Percentiles rank a stretch among this genome's conserved stretches.
Conservation (phyloP, 768 basidiomycete genomes). For the Russula compacta region DNA sequence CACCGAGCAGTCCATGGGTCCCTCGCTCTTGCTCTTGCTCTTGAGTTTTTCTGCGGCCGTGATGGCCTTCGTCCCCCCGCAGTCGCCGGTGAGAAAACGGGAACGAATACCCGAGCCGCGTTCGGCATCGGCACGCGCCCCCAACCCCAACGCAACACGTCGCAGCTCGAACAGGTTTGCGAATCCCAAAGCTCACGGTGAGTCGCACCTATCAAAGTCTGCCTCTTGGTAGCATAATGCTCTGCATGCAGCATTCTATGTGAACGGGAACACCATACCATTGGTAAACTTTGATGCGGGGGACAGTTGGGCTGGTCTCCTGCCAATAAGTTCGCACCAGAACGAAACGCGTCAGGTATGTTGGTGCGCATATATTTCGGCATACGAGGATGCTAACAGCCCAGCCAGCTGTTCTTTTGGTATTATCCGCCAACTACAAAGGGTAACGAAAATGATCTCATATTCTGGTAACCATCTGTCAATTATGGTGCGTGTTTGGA, state of each 20-base stretch:
- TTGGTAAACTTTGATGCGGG: conserved; percentile 18
- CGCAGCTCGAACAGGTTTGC: background rate
- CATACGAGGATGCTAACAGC: background rate
- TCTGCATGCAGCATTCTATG: conserved; percentile 2
- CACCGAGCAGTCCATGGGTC: background rate
- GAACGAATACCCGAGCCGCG: background rate
- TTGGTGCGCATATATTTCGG: background rate
- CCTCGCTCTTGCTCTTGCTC: background rate
- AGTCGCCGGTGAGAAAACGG: background rate
- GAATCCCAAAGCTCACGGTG: conserved; percentile 2
- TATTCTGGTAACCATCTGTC: conserved; percentile 13
- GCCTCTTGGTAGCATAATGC: background rate
- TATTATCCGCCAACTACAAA: conserved; percentile 15
- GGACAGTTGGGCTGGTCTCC: conserved; percentile 17
- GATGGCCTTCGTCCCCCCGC: background rate
- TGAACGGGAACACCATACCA: conserved; percentile 12
- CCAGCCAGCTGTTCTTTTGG: conserved; percentile 18
- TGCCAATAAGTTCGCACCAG: conserved; percentile 15
- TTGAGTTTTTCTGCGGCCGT: background rate
- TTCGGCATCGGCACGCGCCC: background rate
- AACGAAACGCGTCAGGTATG: conserved; percentile 18
- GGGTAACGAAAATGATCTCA: conserved; percentile 16
- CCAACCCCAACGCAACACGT: background rate
- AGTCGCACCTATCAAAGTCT: background rate
- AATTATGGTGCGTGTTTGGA: background rate